Percentiles rank a stretch among this genome's conserved stretches.
These are phyloP conservation scores for Cladophialophora immunda DNA, from an alignment of 2,329 filamentous ascomycete species.

Conservation along the genomic window DNA sequence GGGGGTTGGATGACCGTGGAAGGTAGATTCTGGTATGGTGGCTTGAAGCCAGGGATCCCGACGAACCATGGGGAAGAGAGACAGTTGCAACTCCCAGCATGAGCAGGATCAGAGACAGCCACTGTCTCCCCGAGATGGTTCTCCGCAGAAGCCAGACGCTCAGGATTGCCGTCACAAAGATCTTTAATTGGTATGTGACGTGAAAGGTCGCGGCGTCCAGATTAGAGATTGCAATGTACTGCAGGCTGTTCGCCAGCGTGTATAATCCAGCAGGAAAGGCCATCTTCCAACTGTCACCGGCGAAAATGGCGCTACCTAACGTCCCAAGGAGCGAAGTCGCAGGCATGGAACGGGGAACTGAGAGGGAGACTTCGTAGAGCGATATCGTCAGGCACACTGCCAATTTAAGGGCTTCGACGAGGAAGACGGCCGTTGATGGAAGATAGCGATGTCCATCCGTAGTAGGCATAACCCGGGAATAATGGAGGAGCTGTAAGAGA, in stretches of 20 bases:
- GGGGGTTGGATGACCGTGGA: conserved; percentile 79
- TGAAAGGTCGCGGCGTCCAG: conserved; percentile 93
- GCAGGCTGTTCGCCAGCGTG: conserved; percentile 90
- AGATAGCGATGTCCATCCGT: conserved; percentile 86
- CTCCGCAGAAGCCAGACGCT: conserved; percentile 80
- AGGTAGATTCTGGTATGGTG: conserved; percentile 69
- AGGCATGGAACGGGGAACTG: conserved; percentile 78
- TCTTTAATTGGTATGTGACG: conserved; percentile 92
- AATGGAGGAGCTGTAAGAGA: conserved; percentile 79
- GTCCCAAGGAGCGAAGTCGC: conserved; percentile 81
- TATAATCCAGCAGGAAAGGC: conserved; percentile 88
- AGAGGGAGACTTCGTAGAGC: conserved; percentile 84
- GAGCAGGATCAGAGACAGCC: conserved; percentile 80
- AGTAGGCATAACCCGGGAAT: conserved; percentile 91
- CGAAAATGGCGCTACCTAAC: conserved; percentile 82
- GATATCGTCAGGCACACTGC: conserved; percentile 85
- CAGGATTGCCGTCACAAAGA: conserved; percentile 88
- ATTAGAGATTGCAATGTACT: conserved; percentile 91
- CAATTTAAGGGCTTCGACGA: conserved; percentile 92
- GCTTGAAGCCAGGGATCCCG: conserved; percentile 66
- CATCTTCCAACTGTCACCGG: conserved; percentile 92
- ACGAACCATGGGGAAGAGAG: conserved; percentile 73
- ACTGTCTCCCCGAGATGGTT: conserved; percentile 75
- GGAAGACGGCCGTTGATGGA: conserved; percentile 90
- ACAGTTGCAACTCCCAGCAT: conserved; percentile 85